Evolutionary conservation across 169 alveolate species (phyloP).

Genomic region (Eimeria zaria): DNA sequence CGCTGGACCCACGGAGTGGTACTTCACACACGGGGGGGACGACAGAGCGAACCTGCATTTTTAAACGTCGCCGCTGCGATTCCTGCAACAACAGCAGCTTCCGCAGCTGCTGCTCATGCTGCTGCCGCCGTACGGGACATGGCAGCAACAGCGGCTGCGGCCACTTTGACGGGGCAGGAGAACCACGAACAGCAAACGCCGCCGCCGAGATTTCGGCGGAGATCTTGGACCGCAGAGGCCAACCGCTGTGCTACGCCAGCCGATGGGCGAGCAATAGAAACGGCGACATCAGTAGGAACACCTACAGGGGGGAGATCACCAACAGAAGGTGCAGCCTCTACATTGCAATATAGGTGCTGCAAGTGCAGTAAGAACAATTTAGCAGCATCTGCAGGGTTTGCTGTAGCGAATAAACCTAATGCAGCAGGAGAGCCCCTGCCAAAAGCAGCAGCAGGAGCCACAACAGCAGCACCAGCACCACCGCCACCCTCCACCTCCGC

Average conservation of each 20-base stretch:
- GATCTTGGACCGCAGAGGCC: background rate
- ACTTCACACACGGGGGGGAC: conserved; percentile 9
- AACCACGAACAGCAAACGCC: conserved; percentile 65
- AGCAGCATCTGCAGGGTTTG: background rate
- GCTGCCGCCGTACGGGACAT: conserved; percentile 34
- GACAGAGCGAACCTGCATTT: conserved; percentile 15
- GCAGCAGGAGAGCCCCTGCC: background rate
- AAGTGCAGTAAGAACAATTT: background rate
- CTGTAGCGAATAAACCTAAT: background rate
- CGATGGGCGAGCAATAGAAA: background rate
- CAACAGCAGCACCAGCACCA: background rate
- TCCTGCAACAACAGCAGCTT: conserved; percentile 10
- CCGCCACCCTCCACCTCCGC: background rate
- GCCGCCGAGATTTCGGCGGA: conserved; percentile 19
- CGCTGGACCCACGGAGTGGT: background rate
- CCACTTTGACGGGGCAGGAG: conserved; percentile 24
- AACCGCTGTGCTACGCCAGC: background rate
- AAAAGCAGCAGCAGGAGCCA: background rate
- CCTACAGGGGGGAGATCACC: background rate
- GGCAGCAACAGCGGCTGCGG: conserved; percentile 46
- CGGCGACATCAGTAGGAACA: background rate
- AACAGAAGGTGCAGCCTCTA: background rate
- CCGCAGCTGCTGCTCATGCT: conserved; percentile 41
- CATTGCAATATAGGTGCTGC: background rate
- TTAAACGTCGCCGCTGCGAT: background rate